Evolutionary conservation across 1,284 basidiomycete genomes (phyloP), one percentile per base, ranked within the genome.

Genomic region (Phellinidium pouzarii): DNA sequence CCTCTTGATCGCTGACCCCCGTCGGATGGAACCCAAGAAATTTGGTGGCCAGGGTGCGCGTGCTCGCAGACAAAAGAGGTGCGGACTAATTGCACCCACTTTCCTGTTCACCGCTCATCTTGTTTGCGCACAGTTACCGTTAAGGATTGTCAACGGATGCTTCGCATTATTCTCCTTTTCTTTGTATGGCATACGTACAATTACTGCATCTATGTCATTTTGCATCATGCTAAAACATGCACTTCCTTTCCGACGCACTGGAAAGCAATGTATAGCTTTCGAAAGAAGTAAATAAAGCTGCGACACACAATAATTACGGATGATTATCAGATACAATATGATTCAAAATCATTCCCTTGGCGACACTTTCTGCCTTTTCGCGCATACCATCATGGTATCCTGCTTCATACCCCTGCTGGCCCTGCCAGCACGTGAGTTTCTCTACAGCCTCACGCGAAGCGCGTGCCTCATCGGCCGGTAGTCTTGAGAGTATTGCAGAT

Each of bases 11-110:
- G 94, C 96, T 62, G 96, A 99, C 77, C 96, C 96, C 65, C 87
- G 94, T 74, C 88, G 94, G 77, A 91, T 91, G 87, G 95, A 99
- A 75, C 95, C 95, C 66, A 98, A 98, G 88, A 99, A 97, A 76
- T 95, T 97, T 70, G 93, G 93, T 82, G 93, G 93, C 78, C 79
- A 77, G 68, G 93, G 93, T 87, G 93, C 93, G 61, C 91, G 92
- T 82, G 90, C 91, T 59, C 89, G 91, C 77, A 87, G 92, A 75
- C 91, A 95, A 78, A 94, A 94, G 79, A 88, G 84, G 87, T 90
- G 56, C 59, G 82, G 68, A 14, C 12, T 3, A 25, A 11, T 36
- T 41, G 41, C 40, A 48, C 40, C 47, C 26, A 4, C 54, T 20
- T 44, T 47, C 54, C 49, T 48, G 62, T 38, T 51, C 29, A 27